Base-by-base conservation (phyloP, 768 basidiomycete genomes). In the Dendrothele bispora region DNA sequence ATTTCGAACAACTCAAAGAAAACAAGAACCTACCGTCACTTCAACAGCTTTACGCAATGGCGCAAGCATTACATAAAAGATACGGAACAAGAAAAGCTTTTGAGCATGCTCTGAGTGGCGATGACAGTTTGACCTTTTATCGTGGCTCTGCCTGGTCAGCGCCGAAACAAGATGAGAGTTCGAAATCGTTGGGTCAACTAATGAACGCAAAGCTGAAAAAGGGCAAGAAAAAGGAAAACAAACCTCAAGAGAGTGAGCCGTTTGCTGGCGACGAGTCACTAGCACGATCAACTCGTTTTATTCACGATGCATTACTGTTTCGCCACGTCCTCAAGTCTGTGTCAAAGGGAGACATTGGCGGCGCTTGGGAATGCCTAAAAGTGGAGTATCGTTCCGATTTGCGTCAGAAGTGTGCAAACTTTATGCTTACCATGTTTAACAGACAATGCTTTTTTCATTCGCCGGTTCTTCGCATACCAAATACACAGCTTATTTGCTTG, bases 401-500 rank as follows among this genome's bases (percentile, higher is more conserved):
- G n/a, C n/a, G n/a, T n/a, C n/a, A n/a, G n/a, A n/a, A 12, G 14
- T 10, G 15, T 52, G 54, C 42, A 30, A 25, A 7, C 3, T 15
- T 26, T 24, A 28, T n/a, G 12, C 29, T 25, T 26, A 41, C 3
- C 1, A 25, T 32, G 34, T 5, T 15, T 26, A n/a, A 10, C 48
- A 53, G 48, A 35, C 40, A 21, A 55, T 55, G 53, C 20, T 50
- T 4, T 56, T 58, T 43, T 46, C 48, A 11, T 61, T 58, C 48
- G 50, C 53, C 2, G 55, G 59, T 3, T 58, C 57, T 1, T 25
- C 27, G 8, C 59, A 61, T 43, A 37, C 46, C 14, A 53, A 53
- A 30, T 61, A 61, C 46, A 25, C 45, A 5, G 30, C 24, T 2
- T 61, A 58, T 38, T 28, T 50, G 5, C 55, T 61, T 29, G 55